Percentiles rank a stretch among this genome's conserved stretches.
These are phyloP conservation scores for Claviceps cyperi DNA, from an alignment of 2,329 filamentous ascomycete genomes.

Conservation along the genomic window DNA sequence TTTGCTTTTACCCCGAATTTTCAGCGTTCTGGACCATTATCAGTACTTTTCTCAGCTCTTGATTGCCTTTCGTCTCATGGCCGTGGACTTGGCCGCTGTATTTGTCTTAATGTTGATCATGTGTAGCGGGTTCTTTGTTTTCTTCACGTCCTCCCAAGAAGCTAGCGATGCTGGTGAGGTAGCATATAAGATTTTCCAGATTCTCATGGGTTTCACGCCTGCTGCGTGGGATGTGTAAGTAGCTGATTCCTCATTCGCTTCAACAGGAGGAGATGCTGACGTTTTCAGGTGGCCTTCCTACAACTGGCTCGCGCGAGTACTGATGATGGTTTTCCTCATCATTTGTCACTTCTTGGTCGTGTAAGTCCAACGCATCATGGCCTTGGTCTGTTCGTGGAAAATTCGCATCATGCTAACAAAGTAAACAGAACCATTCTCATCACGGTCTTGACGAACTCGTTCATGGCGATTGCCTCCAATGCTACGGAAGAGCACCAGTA, in stretches of 20 bases:
- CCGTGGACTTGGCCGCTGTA: conserved; percentile 72
- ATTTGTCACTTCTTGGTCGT: conserved; percentile 93
- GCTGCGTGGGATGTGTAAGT: conserved; percentile 79
- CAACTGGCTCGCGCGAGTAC: conserved; percentile 59
- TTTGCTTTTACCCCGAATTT: conserved; percentile 75
- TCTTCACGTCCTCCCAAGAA: conserved; percentile 70
- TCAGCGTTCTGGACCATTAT: conserved; percentile 87
- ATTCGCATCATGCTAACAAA: neutral
- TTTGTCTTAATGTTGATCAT: conserved; percentile 72
- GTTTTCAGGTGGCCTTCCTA: conserved; percentile 49
- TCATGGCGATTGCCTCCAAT: conserved; percentile 89
- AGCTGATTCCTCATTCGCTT: no score
- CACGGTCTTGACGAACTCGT: conserved; percentile 90
- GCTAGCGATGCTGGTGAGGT: conserved; percentile 57
- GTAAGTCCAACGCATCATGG: conserved; percentile 22
- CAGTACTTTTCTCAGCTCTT: conserved; percentile 91
- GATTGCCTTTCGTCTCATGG: conserved; percentile 91
- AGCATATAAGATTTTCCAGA: conserved; percentile 86
- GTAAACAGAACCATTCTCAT: conserved; percentile 62
- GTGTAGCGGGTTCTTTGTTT: conserved; percentile 91
- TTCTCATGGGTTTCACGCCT: conserved; percentile 90
- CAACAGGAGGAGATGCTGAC: neutral
- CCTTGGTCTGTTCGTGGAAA: no score
- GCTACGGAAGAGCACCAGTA: conserved; percentile 78
- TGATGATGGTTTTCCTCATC: conserved; percentile 74